phyloP scores from a whole-genome alignment of 176 grass and related monocot species.

The Oropetium thomaeum region DNA sequence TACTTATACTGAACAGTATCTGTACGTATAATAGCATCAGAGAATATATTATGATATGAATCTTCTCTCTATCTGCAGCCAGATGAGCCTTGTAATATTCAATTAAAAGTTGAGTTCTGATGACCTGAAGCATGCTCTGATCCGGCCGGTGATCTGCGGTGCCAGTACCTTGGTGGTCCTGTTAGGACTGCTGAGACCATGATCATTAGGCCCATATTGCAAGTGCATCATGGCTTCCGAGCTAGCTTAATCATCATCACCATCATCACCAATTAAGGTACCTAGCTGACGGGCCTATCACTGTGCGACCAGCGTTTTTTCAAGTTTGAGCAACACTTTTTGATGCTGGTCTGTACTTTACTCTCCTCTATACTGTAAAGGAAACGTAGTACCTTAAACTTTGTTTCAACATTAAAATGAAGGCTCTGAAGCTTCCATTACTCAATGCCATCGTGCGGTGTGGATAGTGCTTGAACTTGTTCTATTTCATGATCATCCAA shows the following conservation, averaged over 20 bases:
- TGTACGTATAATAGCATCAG: background rate
- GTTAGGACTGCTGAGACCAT: slow-evolving; percentile 6
- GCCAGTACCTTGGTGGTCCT: slow-evolving; percentile 1
- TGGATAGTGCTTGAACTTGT: no score
- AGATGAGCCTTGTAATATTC: background rate
- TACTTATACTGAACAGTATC: background rate
- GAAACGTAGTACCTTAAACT: background rate
- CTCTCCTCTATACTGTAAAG: background rate
- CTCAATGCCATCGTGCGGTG: no score
- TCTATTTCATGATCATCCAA: no score
- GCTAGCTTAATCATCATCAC: slow-evolving; percentile 25
- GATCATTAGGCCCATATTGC: slow-evolving; percentile 31
- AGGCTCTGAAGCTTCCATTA: background rate
- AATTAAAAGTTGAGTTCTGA: background rate
- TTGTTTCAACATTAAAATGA: background rate
- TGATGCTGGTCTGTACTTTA: background rate
- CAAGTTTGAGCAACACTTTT: background rate
- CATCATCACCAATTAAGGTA: background rate
- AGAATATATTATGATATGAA: no score
- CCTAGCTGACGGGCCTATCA: background rate
- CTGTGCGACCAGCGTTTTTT: background rate
- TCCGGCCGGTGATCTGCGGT: background rate
- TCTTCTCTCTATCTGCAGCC: background rate
- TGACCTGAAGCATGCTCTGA: background rate
- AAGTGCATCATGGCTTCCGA: background rate